Conservation (phyloP, 176 grass and related monocot genomes). For the Triticum aestivum region IWGSC_CS_RefSeq_v2.1 NC_057797.1:517629658-517630157, state of each 20-base stretch:
- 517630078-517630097: neutral
- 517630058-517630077: neutral
- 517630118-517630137: neutral
- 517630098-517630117: neutral
- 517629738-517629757: neutral
- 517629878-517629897: neutral
- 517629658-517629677: neutral
- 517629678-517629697: neutral
- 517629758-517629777: constrained; percentile 7
- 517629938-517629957: neutral
- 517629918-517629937: neutral
- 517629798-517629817: neutral
- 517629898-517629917: constrained; percentile 16
- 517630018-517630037: constrained; percentile 20
- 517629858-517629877: neutral
- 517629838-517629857: neutral
- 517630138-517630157: neutral
- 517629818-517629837: neutral
- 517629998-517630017: constrained; percentile 18
- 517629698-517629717: constrained; percentile 31
- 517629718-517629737: constrained; percentile 11
- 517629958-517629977: constrained; percentile 23
- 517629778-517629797: constrained; percentile 21
- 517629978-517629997: neutral
- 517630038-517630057: constrained; percentile 7